A percentile compares a stretch with the other conserved stretches of the same genome.
phyloP scores from a whole-genome alignment of 78 protist species.

The Creolimax fragrantissima region DNA sequence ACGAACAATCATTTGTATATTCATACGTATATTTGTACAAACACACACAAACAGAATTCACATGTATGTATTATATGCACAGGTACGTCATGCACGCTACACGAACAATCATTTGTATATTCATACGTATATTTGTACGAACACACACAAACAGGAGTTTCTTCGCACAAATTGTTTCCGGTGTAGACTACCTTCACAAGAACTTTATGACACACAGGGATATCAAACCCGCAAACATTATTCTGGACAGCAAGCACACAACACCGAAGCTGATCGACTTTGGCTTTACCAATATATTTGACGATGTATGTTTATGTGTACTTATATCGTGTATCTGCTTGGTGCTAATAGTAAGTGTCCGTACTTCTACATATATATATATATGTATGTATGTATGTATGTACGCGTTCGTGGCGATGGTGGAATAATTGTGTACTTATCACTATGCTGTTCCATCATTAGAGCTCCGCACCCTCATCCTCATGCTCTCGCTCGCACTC shows the following conservation, averaged over 20 bases:
- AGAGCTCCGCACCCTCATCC: background rate
- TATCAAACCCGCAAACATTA: constrained; percentile 25
- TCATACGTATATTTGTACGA: background rate
- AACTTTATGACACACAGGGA: constrained; percentile 24
- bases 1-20: background rate
- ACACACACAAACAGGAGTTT: background rate
- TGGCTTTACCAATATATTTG: constrained; percentile 17
- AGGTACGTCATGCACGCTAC: too few species aligned
- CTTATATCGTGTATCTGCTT: too few species aligned
- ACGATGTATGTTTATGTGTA: background rate
- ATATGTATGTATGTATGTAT: background rate
- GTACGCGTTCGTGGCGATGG: too few species aligned
- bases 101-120: background rate
- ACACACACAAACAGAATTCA: background rate
- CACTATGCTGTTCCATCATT: background rate
- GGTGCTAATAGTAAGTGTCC: too few species aligned
- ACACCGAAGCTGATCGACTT: constrained; percentile 26
- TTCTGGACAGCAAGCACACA: constrained; percentile 13
- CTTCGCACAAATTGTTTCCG: constrained; percentile 10
- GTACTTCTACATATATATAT: background rate
- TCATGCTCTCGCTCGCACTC: too few species aligned
- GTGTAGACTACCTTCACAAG: constrained; percentile 26
- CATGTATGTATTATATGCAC: background rate
- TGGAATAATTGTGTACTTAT: background rate
- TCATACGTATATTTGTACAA: background rate